Evolutionary conservation across 768 basidiomycete genomes (phyloP).

Genomic region (Suillus clintonianus): DNA sequence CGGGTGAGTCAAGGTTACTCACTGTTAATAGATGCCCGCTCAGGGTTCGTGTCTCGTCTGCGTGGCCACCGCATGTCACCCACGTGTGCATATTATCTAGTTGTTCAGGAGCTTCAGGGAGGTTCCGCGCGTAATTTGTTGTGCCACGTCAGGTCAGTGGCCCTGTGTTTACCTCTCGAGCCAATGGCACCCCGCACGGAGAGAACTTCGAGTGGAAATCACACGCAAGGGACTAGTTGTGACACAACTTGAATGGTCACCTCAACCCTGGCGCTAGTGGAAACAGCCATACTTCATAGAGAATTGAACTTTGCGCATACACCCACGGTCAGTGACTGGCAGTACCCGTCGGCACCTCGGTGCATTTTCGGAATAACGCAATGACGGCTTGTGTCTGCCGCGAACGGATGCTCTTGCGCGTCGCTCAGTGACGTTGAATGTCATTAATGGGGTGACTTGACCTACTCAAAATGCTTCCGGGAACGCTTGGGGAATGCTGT

Average conservation of each 20-base stretch:
- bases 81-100: not conserved
- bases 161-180: not conserved
- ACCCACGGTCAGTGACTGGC: not conserved
- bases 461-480: constrained; percentile 20
- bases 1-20: not conserved
- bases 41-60: not conserved
- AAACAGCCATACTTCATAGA: not conserved
- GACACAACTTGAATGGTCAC: no score
- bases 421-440: not conserved
- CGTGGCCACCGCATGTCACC: not conserved
- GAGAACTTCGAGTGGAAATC: not conserved
- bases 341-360: not conserved
- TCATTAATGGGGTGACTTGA: not conserved
- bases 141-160: not conserved
- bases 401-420: not conserved
- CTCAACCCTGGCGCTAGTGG: not conserved
- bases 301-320: constrained; percentile 1
- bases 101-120: not conserved
- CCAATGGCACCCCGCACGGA: not conserved
- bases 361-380: not conserved
- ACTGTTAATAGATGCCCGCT: not conserved
- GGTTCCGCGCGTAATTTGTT: not conserved
- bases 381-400: not conserved
- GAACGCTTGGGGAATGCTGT: constrained; percentile 8
- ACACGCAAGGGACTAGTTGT: not conserved